Evolutionary conservation across 805 yeast species (phyloP).

Genomic region (Kodamaea leandrae): DNA sequence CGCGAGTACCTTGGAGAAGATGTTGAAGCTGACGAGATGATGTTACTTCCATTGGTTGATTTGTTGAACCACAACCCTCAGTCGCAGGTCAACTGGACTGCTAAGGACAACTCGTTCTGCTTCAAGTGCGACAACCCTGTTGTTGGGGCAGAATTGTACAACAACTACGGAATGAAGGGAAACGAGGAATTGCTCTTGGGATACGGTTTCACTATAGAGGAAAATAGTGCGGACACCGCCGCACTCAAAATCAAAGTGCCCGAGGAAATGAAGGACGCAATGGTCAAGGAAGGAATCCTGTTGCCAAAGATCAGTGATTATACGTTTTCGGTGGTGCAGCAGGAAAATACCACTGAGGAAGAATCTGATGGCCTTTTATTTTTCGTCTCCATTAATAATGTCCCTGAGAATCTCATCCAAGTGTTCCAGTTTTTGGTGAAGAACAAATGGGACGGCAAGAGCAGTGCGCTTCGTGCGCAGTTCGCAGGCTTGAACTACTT

Average conservation of each 20-base stretch:
- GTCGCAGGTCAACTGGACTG: slow-evolving; percentile 63
- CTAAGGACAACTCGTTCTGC: slow-evolving; percentile 27
- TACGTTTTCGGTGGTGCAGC: slow-evolving; percentile 34
- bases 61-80: slow-evolving; percentile 68
- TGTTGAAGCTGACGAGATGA: slow-evolving; percentile 47
- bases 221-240: slow-evolving; percentile 56
- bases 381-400: slow-evolving; percentile 29
- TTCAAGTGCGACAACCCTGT: slow-evolving; percentile 36
- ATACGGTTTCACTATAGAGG: slow-evolving; percentile 70
- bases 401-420: slow-evolving; percentile 46
- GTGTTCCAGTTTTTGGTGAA: slow-evolving; percentile 56
- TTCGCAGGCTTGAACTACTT: slow-evolving; percentile 61
- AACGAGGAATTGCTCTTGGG: slow-evolving; percentile 79
- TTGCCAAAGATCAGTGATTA: slow-evolving; percentile 36
- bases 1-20: slow-evolving; percentile 28
- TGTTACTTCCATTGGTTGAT: slow-evolving; percentile 78
- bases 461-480: slow-evolving; percentile 44
- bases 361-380: slow-evolving; percentile 34
- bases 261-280: slow-evolving; percentile 24
- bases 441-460: slow-evolving; percentile 42
- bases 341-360: not conserved
- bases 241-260: slow-evolving; percentile 61
- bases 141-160: slow-evolving; percentile 49
- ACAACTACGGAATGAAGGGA: slow-evolving; percentile 85
- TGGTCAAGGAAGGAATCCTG: slow-evolving; percentile 36